These are phyloP conservation scores for Esteya vermicola DNA, from an alignment of 2,329 filamentous ascomycete species.

Conservation along the genomic window DNA sequence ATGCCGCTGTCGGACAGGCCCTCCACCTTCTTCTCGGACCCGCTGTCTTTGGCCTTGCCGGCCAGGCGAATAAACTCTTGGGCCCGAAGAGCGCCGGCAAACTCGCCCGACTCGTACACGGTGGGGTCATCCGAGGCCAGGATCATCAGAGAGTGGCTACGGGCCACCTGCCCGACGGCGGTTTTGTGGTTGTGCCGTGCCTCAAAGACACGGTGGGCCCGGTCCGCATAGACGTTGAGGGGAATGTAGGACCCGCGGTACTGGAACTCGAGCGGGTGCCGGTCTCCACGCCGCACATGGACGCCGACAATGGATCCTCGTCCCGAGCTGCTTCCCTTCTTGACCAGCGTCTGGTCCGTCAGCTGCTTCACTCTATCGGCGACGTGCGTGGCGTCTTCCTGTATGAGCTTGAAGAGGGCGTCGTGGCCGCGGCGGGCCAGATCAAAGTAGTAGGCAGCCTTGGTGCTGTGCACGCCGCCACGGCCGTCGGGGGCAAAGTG, in stretches of 20 bases:
- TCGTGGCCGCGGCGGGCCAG: conserved; percentile 59
- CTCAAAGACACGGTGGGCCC: conserved; percentile 41
- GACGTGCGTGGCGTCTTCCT: conserved; percentile 53
- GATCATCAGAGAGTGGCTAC: conserved; percentile 36
- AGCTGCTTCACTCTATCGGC: conserved; percentile 42
- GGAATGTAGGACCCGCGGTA: conserved; percentile 70
- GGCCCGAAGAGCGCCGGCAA: conserved; percentile 41
- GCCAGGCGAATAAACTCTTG: conserved; percentile 68
- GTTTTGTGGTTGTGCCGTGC: conserved; percentile 18
- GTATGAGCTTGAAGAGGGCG: conserved; percentile 55
- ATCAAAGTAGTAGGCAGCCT: conserved; percentile 41
- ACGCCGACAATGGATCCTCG: conserved; percentile 44
- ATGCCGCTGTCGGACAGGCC: too few relatives aligned
- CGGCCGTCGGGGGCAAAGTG: conserved; percentile 41
- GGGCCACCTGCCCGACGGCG: conserved; percentile 21
- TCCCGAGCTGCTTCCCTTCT: conserved; percentile 13
- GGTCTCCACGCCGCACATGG: conserved; percentile 69
- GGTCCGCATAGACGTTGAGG: conserved; percentile 49
- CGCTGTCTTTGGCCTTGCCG: conserved; percentile 31
- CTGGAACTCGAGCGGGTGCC: conserved; percentile 62
- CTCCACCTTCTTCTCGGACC: too few relatives aligned
- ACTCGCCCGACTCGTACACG: conserved; percentile 53
- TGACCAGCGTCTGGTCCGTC: conserved; percentile 27
- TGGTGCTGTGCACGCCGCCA: conserved; percentile 23
- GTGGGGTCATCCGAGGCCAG: conserved; percentile 72